Conservation (phyloP, 108 stramenopile species). For the Stephanodiscus minutulus region DNA sequence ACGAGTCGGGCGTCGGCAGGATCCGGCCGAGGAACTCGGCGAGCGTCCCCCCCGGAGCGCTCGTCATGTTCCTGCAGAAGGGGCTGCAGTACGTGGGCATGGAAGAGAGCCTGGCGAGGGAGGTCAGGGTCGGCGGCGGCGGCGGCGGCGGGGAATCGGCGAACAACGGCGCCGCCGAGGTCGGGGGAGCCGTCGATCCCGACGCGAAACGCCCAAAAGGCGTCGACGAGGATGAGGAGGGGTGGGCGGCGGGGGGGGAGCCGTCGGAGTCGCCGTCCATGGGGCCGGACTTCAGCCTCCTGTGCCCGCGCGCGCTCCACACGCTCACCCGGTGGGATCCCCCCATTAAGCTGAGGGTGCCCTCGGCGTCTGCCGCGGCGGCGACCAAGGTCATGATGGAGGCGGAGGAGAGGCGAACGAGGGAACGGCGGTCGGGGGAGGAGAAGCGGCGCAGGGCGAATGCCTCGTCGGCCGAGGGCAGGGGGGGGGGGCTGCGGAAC, state of each 20-base stretch:
- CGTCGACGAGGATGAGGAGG: slow-evolving; percentile 20
- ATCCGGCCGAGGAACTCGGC: slow-evolving; percentile 66
- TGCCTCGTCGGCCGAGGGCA: slow-evolving; percentile 13
- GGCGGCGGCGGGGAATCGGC: background rate
- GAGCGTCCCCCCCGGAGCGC: slow-evolving; percentile 83
- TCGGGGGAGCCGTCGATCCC: background rate
- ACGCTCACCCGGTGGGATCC: slow-evolving; percentile 74
- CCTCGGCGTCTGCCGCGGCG: slow-evolving; percentile 79
- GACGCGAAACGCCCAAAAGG: slow-evolving; percentile 8
- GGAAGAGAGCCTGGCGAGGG: slow-evolving; percentile 74
- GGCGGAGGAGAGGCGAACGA: slow-evolving; percentile 55
- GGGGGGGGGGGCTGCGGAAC: slow-evolving; percentile 20
- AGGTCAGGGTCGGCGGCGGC: slow-evolving; percentile 15
- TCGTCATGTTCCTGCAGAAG: slow-evolving; percentile 87
- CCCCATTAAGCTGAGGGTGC: slow-evolving; percentile 81
- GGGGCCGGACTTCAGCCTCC: slow-evolving; percentile 64
- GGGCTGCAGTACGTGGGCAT: slow-evolving; percentile 90
- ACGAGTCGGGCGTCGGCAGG: slow-evolving; percentile 90
- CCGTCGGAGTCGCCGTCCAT: slow-evolving; percentile 21
- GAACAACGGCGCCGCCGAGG: background rate
- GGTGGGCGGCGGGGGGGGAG: slow-evolving; percentile 16
- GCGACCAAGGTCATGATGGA: slow-evolving; percentile 75
- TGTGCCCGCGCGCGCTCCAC: slow-evolving; percentile 68
- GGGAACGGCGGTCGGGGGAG: slow-evolving; percentile 16
- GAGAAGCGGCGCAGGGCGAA: slow-evolving; percentile 19